Evolutionary conservation across 2,329 filamentous ascomycete species (phyloP), one percentile per base, ranked within the genome.

Genomic region (Paradendryphiella salina): DNA sequence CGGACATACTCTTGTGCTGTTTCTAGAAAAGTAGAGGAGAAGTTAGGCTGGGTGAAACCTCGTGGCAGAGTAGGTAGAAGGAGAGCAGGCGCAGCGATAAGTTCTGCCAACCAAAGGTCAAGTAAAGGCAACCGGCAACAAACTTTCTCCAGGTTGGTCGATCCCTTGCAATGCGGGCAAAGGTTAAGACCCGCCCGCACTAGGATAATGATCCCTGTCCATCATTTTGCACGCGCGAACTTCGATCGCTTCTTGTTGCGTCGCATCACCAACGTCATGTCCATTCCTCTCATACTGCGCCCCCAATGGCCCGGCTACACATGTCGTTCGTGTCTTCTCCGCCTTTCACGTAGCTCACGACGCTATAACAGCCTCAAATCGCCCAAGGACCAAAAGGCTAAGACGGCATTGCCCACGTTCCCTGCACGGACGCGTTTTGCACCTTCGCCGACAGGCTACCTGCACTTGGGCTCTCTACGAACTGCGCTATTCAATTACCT

Each of bases 401-500:
- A 55, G 36, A 39, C 55, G n/a, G 46, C 61, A n/a, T 60, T 72
- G 17, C 67, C 69, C 4, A 50, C 61, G 10, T 52, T 46, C 13
- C 69, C 70, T 15, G 69, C 69, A 39, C 80, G 90, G 71, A 90
- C 94, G 14, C 86, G 94, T 38, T 99, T 99, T 73, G 94, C 95
- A 1, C 94, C 94, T 0, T 97, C 94, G 1, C 94, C 94, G 0
- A 99, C 94, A 0, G 94, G 94, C 1, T 92, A 93, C 65, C 80
- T 99, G 18, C 94, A 99, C 74, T 79, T 99, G 10, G 94, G 94
- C 3, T 96, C 92, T 0, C 74, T 99, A 29, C 82, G 94, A 51
- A 99, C 94, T 0, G 95, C 95, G 0, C 75, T 99, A n/a, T 97
- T 91, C 77, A 97, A 96, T 67, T 96, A 93, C 61, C 78, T 99